Conservation (phyloP, 148 eudicot species). For the Rhododendron molle region DNA sequence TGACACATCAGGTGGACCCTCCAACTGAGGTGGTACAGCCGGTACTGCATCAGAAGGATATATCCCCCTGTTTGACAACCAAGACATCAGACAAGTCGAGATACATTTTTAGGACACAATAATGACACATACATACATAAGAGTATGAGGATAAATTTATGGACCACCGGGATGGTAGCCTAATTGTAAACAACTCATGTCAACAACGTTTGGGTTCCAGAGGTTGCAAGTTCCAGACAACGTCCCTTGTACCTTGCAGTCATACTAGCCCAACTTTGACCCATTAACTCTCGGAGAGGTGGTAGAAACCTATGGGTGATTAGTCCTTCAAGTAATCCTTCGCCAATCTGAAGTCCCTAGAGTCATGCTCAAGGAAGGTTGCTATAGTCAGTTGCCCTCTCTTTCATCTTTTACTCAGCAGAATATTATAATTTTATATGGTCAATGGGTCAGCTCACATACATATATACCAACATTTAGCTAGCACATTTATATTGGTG, state of each 20-base stretch:
- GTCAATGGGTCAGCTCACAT: not conserved
- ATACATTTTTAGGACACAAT: not conserved
- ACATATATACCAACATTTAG: not conserved
- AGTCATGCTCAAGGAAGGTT: not conserved
- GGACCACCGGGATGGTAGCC: not conserved
- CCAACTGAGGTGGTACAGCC: constrained; percentile 40
- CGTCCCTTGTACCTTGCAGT: not conserved
- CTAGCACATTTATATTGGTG: not conserved
- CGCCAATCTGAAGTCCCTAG: not conserved
- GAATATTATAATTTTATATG: not conserved
- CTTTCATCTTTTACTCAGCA: not conserved
- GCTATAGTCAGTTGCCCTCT: not conserved
- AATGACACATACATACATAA: constrained; percentile 1
- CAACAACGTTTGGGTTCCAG: not conserved
- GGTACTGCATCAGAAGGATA: constrained; percentile 62
- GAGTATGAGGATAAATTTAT: not conserved
- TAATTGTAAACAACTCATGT: not conserved
- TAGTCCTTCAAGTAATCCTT: not conserved
- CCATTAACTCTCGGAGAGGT: not conserved
- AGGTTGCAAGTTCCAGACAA: not conserved
- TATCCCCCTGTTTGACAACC: constrained; percentile 50
- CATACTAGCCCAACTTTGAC: not conserved
- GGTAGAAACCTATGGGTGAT: not conserved
- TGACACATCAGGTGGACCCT: constrained; percentile 20
- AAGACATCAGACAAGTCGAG: constrained; percentile 12